phyloP scores from a whole-genome alignment of 1,284 basidiomycete genomes.

The Serendipita sp. region DNA sequence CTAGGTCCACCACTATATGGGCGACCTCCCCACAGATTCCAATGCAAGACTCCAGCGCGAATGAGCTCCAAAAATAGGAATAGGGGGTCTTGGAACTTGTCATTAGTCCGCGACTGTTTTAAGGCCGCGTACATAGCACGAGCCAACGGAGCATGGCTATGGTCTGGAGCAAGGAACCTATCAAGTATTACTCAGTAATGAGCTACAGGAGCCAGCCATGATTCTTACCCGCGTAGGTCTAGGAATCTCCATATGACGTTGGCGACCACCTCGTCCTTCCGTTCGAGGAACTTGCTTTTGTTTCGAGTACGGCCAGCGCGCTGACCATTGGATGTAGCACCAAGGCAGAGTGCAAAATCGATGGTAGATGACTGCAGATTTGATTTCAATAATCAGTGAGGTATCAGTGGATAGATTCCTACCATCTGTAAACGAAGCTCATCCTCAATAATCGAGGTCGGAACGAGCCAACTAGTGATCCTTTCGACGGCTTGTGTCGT shows the following conservation, averaged over 20 bases:
- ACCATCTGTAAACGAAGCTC: conserved; percentile 93
- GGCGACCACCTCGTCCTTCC: conserved; percentile 96
- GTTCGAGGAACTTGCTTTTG: conserved; percentile 52
- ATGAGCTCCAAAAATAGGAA: conserved; percentile 88
- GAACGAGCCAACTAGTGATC: conserved; percentile 86
- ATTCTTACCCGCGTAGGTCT: conserved; percentile 73
- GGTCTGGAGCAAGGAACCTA: conserved; percentile 77
- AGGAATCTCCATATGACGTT: conserved; percentile 98
- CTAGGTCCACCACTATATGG: conserved; percentile 89
- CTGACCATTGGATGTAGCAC: conserved; percentile 71
- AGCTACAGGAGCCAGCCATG: background rate
- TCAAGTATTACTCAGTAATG: background rate
- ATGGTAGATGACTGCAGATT: conserved; percentile 75
- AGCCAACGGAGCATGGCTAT: conserved; percentile 80
- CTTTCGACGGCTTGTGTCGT: conserved; percentile 80
- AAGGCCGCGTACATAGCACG: conserved; percentile 80
- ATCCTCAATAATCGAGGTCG: conserved; percentile 77
- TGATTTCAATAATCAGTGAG: background rate
- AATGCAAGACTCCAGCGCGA: conserved; percentile 89
- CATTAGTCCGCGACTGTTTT: conserved; percentile 68
- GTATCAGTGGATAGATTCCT: conserved; percentile 24
- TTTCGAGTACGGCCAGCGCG: conserved; percentile 55
- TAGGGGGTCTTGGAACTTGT: conserved; percentile 96
- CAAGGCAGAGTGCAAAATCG: conserved; percentile 88
- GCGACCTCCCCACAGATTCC: conserved; percentile 77